Evolutionary conservation across 345 rosid genomes (phyloP), one percentile per base, ranked within the genome.

Genomic region (Linum lewisii): DNA sequence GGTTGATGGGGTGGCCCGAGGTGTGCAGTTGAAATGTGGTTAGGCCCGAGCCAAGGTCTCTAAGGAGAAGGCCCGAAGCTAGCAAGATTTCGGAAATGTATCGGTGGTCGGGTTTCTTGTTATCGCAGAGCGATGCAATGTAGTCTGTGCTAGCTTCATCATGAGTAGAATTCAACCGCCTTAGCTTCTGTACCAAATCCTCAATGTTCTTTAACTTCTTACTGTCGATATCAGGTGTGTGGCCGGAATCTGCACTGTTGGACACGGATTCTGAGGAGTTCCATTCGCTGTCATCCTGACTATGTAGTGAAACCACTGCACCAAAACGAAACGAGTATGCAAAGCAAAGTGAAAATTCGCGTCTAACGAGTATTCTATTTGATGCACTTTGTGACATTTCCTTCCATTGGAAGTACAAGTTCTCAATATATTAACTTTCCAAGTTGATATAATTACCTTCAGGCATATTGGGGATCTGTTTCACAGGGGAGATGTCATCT

Each of bases 11-110:
- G 60, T 83, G 81, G 44, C 95, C 99, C 47, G 99, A 86, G 21
- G 84, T 75, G 57, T 93, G 95, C 66, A 86, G 81, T 68, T 88
- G 99, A 70, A 88, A 79, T 23, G 84, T 70, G 24, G 85, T 65
- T 65, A 78, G 69, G 57, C 80, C 79, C 19, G 92, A 75, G 55
- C 79, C 78, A 7, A 88, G 79, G 66, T 88, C 95, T 57, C 88
- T 77, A 24, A 92, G 93, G n/a, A 92, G 78, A 49, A 92, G 87
- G 58, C 98, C 98, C 0, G 98, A 92, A 60, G 98, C 95, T 70
- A 93, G 69, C 51, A 93, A 64, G 71, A 93, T 89, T 83, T 93
- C 95, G 0, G 97, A 88, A 64, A 93, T 78, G 79, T 93, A 93
- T 77, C 98, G 79, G 77, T 84, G 87, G 70, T 92, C 93, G 22